Evolutionary conservation across 306 rosid species (phyloP).

Genomic region (Cyamopsis tetragonoloba): DNA sequence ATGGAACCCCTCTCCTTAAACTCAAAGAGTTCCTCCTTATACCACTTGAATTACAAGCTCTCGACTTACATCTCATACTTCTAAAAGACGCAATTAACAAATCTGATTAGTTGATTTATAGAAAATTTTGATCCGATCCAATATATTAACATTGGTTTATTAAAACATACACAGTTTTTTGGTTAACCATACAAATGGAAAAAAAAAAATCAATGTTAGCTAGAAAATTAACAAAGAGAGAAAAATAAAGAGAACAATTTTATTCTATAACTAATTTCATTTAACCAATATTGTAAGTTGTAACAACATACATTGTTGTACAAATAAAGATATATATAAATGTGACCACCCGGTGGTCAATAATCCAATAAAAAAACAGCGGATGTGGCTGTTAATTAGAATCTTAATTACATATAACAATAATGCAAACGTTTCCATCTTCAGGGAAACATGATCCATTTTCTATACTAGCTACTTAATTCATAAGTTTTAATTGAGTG

Average conservation of each 20-base stretch:
- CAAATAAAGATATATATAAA: background rate
- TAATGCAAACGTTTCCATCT: background rate
- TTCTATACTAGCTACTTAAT: too few relatives aligned
- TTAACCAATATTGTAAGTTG: too few relatives aligned
- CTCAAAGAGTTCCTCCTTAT: too few relatives aligned
- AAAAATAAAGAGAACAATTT: background rate
- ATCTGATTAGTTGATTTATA: too few relatives aligned
- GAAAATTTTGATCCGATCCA: too few relatives aligned
- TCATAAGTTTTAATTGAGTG: conserved; percentile 15
- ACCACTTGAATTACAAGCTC: too few relatives aligned
- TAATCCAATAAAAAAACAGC: conserved; percentile 39
- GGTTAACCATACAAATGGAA: background rate
- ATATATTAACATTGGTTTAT: too few relatives aligned
- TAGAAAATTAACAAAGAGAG: background rate
- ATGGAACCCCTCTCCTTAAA: too few relatives aligned
- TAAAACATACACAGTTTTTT: too few relatives aligned
- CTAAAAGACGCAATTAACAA: too few relatives aligned
- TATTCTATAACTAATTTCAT: conserved; percentile 20
- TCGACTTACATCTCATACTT: too few relatives aligned
- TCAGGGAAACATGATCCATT: background rate
- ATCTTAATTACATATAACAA: conserved; percentile 17
- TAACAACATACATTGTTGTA: too few relatives aligned
- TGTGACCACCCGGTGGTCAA: conserved; percentile 39
- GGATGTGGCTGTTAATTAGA: conserved; percentile 36
- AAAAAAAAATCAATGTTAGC: background rate